Conservation (phyloP, 495 filamentous ascomycete species). For the Hyaloscypha bicolor region DNA sequence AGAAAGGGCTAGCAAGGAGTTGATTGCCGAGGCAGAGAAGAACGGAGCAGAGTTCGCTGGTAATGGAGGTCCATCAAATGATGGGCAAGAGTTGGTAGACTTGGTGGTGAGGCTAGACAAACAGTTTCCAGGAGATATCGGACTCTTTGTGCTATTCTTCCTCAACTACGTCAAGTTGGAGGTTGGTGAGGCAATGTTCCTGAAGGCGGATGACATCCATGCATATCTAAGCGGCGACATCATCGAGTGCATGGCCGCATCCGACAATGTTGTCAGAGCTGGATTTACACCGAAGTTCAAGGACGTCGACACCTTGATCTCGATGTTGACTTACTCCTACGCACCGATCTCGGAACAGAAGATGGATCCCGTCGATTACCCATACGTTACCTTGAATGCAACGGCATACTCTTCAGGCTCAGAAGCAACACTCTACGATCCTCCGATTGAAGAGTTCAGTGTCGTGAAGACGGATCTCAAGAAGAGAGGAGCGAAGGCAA, state of each 20-base stretch:
- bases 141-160: slow-evolving; percentile 78
- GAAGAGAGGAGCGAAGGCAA: slow-evolving; percentile 72
- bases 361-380: slow-evolving; percentile 81
- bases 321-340: slow-evolving; percentile 92
- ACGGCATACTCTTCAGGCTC: slow-evolving; percentile 76
- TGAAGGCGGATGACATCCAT: slow-evolving; percentile 95
- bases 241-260: slow-evolving; percentile 98
- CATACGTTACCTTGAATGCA: slow-evolving; percentile 77
- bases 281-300: slow-evolving; percentile 99
- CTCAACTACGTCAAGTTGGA: slow-evolving; percentile 80
- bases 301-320: slow-evolving; percentile 87
- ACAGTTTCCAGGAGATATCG: slow-evolving; percentile 77
- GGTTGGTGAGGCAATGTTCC: slow-evolving; percentile 92
- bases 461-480: slow-evolving; percentile 82
- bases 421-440: slow-evolving; percentile 76
- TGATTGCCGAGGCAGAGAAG: slow-evolving; percentile 70
- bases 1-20: slow-evolving; percentile 60
- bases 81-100: slow-evolving; percentile 70
- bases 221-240: slow-evolving; percentile 96
- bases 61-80: slow-evolving; percentile 58
- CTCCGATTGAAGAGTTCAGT: slow-evolving; percentile 94
- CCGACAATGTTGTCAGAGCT: slow-evolving; percentile 96
- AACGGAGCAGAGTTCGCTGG: slow-evolving; percentile 64
- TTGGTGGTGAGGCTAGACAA: slow-evolving; percentile 74
- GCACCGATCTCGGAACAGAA: slow-evolving; percentile 94